Base-by-base conservation (phyloP, 768 basidiomycete genomes). In the Peribolospora baueri region DNA sequence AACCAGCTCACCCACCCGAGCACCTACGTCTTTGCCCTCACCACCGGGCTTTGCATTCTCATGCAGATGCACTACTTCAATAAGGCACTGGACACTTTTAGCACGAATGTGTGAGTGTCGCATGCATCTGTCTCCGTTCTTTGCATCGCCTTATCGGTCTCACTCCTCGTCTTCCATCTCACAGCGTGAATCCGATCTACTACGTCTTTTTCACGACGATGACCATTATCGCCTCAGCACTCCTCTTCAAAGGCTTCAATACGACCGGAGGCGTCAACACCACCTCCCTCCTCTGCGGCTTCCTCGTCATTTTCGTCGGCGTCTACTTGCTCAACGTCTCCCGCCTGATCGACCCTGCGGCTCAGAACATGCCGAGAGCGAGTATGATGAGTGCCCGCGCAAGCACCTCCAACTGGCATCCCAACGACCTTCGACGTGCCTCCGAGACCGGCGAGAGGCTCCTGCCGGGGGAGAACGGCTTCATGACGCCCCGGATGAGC, bases 211-310 rank as follows among this genome's bases (percentile, higher is more conserved):
- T 98, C 71, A 85, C 86, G 13, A 83, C 84, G 2, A 81, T 82
- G 4, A 95, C 90, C 50, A 82, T 91, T 64, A 73, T 93, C 47
- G 87, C 93, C 0, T 93, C 87, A 58, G 75, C 93, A 57, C 91
- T 98, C 62, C 76, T 98, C 58, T 95, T 97, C 75, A 83, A 88
- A 72, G 93, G 93, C 0, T 82, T 97, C 73, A 87, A 95, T 70
- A 95, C 86, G 5, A 77, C 79, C 38, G 79, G 77, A 57, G 79
- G 76, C 9, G 75, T 76, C 36, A 84, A 86, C 65, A 86, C 84
- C 41, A 62, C 90, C 40, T 90, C 87, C 2, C 78, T 98, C 40
- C 71, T 97, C 55, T 76, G 78, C 51, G 93, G 93, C 48, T 91
- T 97, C 68, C 70, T 81, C 61, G 78, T 85, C 62, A 98, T 86